phyloP scores from a whole-genome alignment of 768 basidiomycete species.

The Strobilomyces dryophilus region DNA sequence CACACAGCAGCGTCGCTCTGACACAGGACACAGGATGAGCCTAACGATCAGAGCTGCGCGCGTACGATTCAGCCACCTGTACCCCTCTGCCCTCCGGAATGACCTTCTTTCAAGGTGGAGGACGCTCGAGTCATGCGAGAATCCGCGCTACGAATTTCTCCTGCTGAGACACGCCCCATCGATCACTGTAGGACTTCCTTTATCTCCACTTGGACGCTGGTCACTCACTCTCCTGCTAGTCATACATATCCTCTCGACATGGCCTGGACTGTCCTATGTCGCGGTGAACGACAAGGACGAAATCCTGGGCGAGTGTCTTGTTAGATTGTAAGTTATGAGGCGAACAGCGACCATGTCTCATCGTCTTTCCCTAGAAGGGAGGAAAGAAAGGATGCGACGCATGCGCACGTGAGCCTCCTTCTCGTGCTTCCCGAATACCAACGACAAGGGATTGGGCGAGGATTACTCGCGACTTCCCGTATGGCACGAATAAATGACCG shows the following conservation, averaged over 20 bases:
- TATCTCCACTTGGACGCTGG: too few relatives aligned
- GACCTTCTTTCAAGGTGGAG: neutral
- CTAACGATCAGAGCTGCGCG: neutral
- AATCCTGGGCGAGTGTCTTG: constrained; percentile 7
- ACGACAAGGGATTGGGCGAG: constrained; percentile 3
- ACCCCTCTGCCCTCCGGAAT: neutral
- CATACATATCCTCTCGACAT: neutral
- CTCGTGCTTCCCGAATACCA: constrained; percentile 6
- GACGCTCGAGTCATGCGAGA: constrained; percentile 1
- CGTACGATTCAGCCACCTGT: neutral
- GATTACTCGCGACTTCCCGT: constrained; percentile 4
- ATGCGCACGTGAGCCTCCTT: constrained; percentile 5
- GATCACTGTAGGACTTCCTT: neutral
- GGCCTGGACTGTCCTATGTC: constrained; percentile 2
- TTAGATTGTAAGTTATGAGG: constrained; percentile 4
- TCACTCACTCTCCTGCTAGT: neutral
- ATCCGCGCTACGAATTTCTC: neutral
- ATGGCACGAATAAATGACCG: neutral
- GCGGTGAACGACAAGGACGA: neutral
- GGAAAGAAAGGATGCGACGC: neutral
- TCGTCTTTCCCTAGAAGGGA: constrained; percentile 6
- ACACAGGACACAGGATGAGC: neutral
- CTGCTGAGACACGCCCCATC: neutral
- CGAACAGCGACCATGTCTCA: neutral
- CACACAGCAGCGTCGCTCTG: neutral